Conservation (phyloP, 345 rosid species). For the Moringa oleifera region DNA sequence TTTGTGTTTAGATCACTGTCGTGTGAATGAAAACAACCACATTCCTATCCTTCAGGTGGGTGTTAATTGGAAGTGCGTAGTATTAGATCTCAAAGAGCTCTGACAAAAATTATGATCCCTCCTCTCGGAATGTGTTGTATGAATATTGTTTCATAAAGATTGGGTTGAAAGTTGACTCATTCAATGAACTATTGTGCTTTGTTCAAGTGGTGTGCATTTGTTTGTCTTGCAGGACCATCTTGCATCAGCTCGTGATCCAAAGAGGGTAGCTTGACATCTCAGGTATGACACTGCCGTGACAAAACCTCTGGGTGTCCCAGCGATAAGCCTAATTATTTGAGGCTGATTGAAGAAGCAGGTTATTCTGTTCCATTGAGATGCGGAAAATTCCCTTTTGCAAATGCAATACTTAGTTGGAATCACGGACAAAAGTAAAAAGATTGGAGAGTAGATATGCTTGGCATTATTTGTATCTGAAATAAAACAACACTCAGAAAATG, state of each 20-base stretch:
- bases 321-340: slow-evolving; percentile 13
- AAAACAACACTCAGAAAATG: slow-evolving; percentile 12
- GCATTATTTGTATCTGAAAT: slow-evolving; percentile 18
- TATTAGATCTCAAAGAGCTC: too few relatives aligned
- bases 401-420: slow-evolving; percentile 3
- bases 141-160: background rate
- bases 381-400: too few relatives aligned
- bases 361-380: background rate
- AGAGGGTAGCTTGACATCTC: slow-evolving; percentile 40
- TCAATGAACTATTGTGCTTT: background rate
- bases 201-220: background rate
- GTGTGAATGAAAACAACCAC: background rate
- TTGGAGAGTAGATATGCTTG: background rate
- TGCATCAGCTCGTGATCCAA: slow-evolving; percentile 72
- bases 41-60: background rate
- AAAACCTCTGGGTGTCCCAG: slow-evolving; percentile 8
- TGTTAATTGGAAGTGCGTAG: background rate
- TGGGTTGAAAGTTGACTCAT: background rate
- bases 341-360: slow-evolving; percentile 8
- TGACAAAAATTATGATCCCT: background rate
- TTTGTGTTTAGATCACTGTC: background rate
- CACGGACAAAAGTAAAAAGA: background rate
- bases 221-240: slow-evolving; percentile 65
- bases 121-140: background rate
- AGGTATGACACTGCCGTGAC: background rate